Percentiles rank a stretch among this genome's conserved stretches.
Conservation (phyloP, 202 grass and related monocot species). For the Setaria italica region DNA sequence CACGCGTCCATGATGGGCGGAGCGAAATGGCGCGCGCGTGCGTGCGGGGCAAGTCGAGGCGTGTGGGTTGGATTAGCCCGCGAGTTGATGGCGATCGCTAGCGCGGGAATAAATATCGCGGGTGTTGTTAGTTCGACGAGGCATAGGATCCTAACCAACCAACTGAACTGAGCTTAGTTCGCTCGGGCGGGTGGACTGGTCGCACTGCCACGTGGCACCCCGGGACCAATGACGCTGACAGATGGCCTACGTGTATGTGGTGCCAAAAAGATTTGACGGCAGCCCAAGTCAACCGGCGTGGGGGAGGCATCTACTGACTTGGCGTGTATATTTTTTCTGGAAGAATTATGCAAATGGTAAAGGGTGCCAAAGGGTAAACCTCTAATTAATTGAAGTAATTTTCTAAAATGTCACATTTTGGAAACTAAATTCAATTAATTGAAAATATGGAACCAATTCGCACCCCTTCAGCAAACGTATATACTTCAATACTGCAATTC, state of each 20-base stretch:
- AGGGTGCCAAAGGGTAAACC: neutral
- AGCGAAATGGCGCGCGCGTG: slow-evolving; percentile 11
- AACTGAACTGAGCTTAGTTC: neutral
- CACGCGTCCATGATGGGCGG: slow-evolving; percentile 35
- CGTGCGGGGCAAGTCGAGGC: neutral
- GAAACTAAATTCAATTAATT: no score
- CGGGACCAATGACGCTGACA: neutral
- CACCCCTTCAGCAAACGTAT: neutral
- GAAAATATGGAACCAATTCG: no score
- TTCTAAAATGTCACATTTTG: no score
- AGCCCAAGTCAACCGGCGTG: neutral
- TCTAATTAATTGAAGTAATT: no score
- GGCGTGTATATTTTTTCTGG: neutral
- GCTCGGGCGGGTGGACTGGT: neutral
- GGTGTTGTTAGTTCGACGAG: neutral
- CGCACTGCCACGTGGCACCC: neutral
- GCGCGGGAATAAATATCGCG: neutral
- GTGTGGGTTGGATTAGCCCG: neutral
- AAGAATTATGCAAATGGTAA: neutral
- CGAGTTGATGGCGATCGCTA: neutral
- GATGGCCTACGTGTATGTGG: neutral
- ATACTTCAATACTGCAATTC: neutral
- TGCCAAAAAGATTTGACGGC: neutral
- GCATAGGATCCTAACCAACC: neutral
- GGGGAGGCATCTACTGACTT: neutral